A percentile compares a stretch with the other conserved stretches of the same genome.
These are phyloP conservation scores for Candida incommunis DNA, from an alignment of 805 yeast genomes.

Conservation along the genomic window DNA sequence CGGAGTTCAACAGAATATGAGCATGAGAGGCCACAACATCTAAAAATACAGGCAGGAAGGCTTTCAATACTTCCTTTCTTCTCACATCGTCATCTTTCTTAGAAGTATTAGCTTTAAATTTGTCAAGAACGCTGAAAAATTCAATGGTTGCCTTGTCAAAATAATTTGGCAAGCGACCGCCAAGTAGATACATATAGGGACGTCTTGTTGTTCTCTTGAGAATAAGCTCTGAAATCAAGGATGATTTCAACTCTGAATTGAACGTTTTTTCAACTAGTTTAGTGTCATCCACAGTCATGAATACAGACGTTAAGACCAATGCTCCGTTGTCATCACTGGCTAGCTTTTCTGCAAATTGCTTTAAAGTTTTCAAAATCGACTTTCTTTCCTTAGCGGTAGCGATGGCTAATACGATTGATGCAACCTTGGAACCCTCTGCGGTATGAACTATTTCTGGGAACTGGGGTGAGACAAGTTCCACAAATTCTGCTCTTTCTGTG, in stretches of 20 bases:
- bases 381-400: conserved; percentile 93
- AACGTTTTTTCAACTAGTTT: conserved; percentile 67
- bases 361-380: conserved; percentile 53
- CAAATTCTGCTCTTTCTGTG: conserved; percentile 57
- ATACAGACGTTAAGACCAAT: conserved; percentile 58
- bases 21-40: conserved; percentile 37
- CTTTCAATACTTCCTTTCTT: conserved; percentile 50
- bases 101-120: conserved; percentile 52
- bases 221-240: conserved; percentile 37
- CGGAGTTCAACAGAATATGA: conserved; percentile 43
- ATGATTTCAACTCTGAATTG: conserved; percentile 34
- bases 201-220: conserved; percentile 72
- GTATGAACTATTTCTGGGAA: conserved; percentile 93
- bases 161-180: conserved; percentile 68
- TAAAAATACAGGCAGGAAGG: conserved; percentile 54
- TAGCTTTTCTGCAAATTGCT: conserved; percentile 60
- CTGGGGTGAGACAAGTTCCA: conserved; percentile 74
- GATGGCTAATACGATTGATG: conserved; percentile 60
- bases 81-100: conserved; percentile 75
- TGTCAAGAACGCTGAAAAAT: conserved; percentile 46
- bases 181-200: conserved; percentile 69
- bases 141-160: conserved; percentile 57
- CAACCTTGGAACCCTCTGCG: conserved; percentile 86
- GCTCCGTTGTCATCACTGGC: conserved; percentile 81
- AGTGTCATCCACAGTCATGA: conserved; percentile 88